These are phyloP conservation scores for Russula sp. DNA, from an alignment of 768 basidiomycete genomes.

Conservation along the genomic window DNA sequence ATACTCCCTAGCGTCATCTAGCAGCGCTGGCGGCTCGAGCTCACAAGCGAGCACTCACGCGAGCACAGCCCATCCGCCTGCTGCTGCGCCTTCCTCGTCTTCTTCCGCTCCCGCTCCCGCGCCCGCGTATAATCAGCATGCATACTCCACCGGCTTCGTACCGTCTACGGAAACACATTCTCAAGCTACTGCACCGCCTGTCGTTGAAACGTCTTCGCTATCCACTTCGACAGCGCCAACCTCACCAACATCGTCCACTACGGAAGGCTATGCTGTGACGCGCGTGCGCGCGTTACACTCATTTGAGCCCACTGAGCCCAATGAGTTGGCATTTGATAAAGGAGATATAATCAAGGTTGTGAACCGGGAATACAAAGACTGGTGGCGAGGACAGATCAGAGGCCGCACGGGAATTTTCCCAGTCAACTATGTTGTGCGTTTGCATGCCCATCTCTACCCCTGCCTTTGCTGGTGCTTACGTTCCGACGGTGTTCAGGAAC, in stretches of 20 bases:
- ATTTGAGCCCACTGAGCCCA: slow-evolving; percentile 83
- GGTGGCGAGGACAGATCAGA: slow-evolving; percentile 93
- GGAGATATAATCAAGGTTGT: slow-evolving; percentile 95
- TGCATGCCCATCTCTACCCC: background rate
- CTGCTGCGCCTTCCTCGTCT: slow-evolving; percentile 31
- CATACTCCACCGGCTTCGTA: slow-evolving; percentile 54
- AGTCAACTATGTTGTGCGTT: slow-evolving; percentile 88
- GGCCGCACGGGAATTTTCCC: slow-evolving; percentile 95
- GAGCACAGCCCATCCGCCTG: slow-evolving; percentile 29
- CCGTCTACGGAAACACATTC: slow-evolving; percentile 35
- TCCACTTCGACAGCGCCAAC: slow-evolving; percentile 34
- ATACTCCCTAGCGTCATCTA: slow-evolving; percentile 42
- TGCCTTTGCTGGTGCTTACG: background rate
- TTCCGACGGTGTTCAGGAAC: slow-evolving; percentile 50
- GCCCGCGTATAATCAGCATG: slow-evolving; percentile 31
- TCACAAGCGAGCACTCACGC: slow-evolving; percentile 32
- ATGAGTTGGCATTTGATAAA: slow-evolving; percentile 87
- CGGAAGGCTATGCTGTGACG: slow-evolving; percentile 50
- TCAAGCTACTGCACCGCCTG: slow-evolving; percentile 30
- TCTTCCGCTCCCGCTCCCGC: slow-evolving; percentile 23
- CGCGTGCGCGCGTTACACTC: slow-evolving; percentile 87
- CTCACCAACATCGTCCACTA: slow-evolving; percentile 32
- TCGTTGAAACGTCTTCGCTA: slow-evolving; percentile 30
- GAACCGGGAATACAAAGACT: slow-evolving; percentile 90
- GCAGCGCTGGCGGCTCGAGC: slow-evolving; percentile 39